Evolutionary conservation across 176 grass and related monocot genomes (phyloP).

Genomic region (Thinopyrum elongatum): DNA sequence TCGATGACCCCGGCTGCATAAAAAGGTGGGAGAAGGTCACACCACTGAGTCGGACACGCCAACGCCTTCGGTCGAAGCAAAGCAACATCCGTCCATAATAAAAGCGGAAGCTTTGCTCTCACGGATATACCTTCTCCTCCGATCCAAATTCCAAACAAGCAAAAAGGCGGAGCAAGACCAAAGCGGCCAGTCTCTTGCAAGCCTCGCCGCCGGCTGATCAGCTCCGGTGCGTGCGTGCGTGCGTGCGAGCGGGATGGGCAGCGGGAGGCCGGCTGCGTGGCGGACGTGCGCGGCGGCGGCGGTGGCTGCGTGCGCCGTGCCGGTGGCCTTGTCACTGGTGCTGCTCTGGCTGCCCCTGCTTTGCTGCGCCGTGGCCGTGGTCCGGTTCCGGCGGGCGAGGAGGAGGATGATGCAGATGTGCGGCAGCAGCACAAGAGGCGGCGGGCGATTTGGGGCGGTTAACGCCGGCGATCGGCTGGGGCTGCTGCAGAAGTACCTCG

Average conservation of each 20-base stretch:
- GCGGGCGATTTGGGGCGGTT: not conserved
- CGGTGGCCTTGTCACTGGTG: conserved; percentile 39
- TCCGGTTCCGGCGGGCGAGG: conserved; percentile 37
- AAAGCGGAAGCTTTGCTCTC: not conserved
- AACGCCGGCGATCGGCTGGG: not conserved
- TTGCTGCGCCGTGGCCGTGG: conserved; percentile 42
- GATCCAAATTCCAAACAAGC: not conserved
- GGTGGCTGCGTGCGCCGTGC: conserved; percentile 31
- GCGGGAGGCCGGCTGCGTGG: not conserved
- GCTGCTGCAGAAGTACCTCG: conserved; percentile 62
- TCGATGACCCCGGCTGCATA: not conserved
- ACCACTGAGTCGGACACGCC: not conserved
- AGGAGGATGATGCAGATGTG: not conserved
- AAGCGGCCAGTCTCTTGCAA: not conserved
- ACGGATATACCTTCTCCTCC: not conserved
- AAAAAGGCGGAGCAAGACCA: not conserved
- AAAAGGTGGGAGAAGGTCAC: not conserved
- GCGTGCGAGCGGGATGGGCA: not conserved
- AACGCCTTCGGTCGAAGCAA: conserved; percentile 7
- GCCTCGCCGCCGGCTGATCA: not conserved
- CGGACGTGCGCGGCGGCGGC: conserved; percentile 11
- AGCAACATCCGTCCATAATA: not conserved
- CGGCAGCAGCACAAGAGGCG: not conserved
- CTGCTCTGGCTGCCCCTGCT: conserved; percentile 49
- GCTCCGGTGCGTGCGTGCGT: not conserved